Evolutionary conservation across 768 basidiomycete species (phyloP).

Genomic region (Mrakia blollopis): DNA sequence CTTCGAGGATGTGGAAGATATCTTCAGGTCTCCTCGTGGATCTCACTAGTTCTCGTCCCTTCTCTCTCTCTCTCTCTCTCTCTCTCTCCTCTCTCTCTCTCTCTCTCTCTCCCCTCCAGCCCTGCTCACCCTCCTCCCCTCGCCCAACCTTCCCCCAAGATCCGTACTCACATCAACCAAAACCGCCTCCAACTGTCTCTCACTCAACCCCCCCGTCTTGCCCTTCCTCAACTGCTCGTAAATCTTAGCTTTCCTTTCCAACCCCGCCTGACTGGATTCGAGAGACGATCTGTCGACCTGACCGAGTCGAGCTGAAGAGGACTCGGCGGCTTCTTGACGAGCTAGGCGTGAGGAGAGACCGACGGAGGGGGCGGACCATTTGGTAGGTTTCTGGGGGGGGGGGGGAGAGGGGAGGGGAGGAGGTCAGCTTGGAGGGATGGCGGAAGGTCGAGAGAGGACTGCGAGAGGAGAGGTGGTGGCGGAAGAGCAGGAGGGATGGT

Average conservation of each 20-base stretch:
- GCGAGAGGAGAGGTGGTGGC: neutral
- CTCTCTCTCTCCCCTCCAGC: too few relatives aligned
- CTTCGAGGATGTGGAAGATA: too few relatives aligned
- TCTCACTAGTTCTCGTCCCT: too few relatives aligned
- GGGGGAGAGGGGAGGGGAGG: neutral
- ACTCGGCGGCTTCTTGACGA: constrained; percentile 67
- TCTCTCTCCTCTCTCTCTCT: too few relatives aligned
- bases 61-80: neutral
- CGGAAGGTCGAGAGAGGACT: neutral
- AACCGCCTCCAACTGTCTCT: constrained; percentile 65
- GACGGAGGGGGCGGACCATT: constrained; percentile 72
- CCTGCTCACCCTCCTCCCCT: too few relatives aligned
- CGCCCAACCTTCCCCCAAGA: too few relatives aligned
- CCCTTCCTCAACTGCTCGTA: constrained; percentile 75
- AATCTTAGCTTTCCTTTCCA: constrained; percentile 72
- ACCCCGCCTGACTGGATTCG: constrained; percentile 63
- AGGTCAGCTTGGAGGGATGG: neutral
- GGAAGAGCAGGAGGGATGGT: neutral
- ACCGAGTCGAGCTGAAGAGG: constrained; percentile 31
- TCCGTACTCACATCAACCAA: constrained; percentile 71
- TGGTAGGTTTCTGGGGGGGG: constrained; percentile 60
- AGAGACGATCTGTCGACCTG: constrained; percentile 60
- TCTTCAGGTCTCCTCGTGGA: neutral
- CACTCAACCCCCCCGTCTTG: constrained; percentile 69
- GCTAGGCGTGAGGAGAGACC: constrained; percentile 61